Base-by-base conservation (phyloP, 1,284 basidiomycete species). In the Moesziomyces globuligerus region DNA sequence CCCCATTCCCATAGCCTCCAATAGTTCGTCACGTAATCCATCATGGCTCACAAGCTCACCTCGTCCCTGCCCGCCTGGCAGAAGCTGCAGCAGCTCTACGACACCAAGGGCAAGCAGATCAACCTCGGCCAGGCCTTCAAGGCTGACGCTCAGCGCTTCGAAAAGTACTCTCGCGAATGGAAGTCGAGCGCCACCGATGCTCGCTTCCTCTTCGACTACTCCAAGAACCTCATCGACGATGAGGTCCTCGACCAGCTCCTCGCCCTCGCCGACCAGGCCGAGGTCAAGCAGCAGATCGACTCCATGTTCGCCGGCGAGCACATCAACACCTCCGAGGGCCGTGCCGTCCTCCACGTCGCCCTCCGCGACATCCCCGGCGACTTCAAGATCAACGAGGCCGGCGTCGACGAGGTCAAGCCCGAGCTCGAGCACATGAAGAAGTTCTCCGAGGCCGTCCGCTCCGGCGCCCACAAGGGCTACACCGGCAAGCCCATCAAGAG, bases 301-400 rank as follows among this genome's bases (percentile, higher is more conserved):
- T 90, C 90, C 83, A 96, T 98, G 94, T 98, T 94, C 82, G 84
- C 89, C 1, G 95, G 96, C 54, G 89, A 93, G 83, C 95, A 97
- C 85, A 97, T 98, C 87, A 98, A 98, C 87, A 94, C 93, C 18
- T 95, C 93, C 23, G 95, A 98, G 84, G 94, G 91, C 82, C 92
- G 95, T 58, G 91, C 96, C 6, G 95, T 98, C 7, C 87, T 98
- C 3, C 95, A 98, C 84, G 87, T 97, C 66, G 95, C 96, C 7
- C 88, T 98, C 46, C 90, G 95, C 66, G 93, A 96, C 86, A 88
- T 93, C 75, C 34, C 88, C 89, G 75, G 65, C 26, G 70, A 77
- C n/a, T 86, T 85, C 79, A 83, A 85, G 71, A 93, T 94, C 84
- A 81, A 85, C 58, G 94, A 97, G 85, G 52, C 75, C 7, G 94